A percentile compares a stretch with the other conserved stretches of the same genome.
Conservation (phyloP, 2,329 filamentous ascomycete species). For the Microdochium trichocladiopsis region DNA sequence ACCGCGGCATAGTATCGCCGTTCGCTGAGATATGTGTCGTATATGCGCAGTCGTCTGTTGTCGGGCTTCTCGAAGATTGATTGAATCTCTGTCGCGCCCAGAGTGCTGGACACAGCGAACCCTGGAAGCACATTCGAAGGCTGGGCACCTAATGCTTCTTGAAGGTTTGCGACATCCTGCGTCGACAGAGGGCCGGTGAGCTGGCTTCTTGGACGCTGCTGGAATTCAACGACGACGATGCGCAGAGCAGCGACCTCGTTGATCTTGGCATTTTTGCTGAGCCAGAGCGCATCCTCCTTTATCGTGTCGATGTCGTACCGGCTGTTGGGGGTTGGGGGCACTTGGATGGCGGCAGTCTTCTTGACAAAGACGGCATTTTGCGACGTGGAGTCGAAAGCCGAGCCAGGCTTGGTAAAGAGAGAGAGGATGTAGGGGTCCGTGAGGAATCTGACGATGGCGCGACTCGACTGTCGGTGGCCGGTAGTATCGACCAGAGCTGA, state of each 20-base stretch:
- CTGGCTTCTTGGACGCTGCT: constrained; percentile 67
- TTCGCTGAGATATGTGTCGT: constrained; percentile 66
- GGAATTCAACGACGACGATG: constrained; percentile 75
- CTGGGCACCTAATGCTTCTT: constrained; percentile 63
- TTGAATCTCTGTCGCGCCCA: constrained; percentile 48
- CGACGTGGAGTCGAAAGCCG: constrained; percentile 56
- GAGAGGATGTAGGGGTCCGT: constrained; percentile 60
- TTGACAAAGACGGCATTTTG: constrained; percentile 71
- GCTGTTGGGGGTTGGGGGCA: constrained; percentile 59
- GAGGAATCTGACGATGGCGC: constrained; percentile 61
- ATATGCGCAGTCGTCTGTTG: constrained; percentile 58
- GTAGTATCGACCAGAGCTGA: constrained; percentile 48
- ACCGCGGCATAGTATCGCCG: constrained; percentile 61
- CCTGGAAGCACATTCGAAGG: constrained; percentile 49
- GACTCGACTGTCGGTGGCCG: constrained; percentile 45
- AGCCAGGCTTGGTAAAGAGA: constrained; percentile 62
- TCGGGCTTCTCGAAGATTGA: constrained; percentile 55
- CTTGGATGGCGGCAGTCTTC: constrained; percentile 80
- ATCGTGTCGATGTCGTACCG: constrained; percentile 70
- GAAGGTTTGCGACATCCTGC: constrained; percentile 70
- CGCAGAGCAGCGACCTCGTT: constrained; percentile 79
- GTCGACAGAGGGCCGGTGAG: constrained; percentile 66
- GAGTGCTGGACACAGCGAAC: constrained; percentile 35
- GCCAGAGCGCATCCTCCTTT: constrained; percentile 80
- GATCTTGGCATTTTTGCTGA: constrained; percentile 70